Evolutionary conservation across 768 basidiomycete genomes (phyloP), one percentile per base, ranked within the genome.

Genomic region (Phlebiopsis gigantea): DNA sequence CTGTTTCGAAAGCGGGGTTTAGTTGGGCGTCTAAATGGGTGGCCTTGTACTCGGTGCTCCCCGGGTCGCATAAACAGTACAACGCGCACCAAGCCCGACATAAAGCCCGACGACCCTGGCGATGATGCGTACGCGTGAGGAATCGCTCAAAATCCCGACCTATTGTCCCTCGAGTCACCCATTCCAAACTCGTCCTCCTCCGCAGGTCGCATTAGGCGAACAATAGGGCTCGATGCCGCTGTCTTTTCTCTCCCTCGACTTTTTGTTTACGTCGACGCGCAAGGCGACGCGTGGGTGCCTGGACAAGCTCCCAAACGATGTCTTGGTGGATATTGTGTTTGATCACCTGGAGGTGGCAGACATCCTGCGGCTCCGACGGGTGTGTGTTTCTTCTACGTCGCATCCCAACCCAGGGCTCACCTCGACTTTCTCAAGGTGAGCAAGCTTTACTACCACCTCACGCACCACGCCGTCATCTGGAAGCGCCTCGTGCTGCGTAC

Each of bases 391-490:
- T 30, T n/a, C n/a, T n/a, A n/a, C n/a, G n/a, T n/a, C n/a, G n/a
- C n/a, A n/a, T n/a, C n/a, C n/a, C n/a, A n/a, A n/a, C n/a, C n/a
- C n/a, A n/a, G n/a, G n/a, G n/a, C n/a, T n/a, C n/a, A n/a, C n/a
- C n/a, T n/a, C n/a, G n/a, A n/a, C n/a, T n/a, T n/a, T n/a, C n/a
- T n/a, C 31, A 24, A 86, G 87, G 80, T 82, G 26, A 81, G 76
- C 72, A 83, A 77, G 61, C 65, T 76, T 3, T 82, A 83, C 61
- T 86, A 80, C 62, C 68, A 82, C 31, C 73, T 88, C 56, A 86
- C 85, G 0, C 83, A 88, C 56, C 80, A 87, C 61, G 79, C 85
- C 15, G 69, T 80, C 43, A 80, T 88, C 34, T 88, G 87, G 87
- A 85, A 84, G 66, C 79, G 79, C 17, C 80, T 85, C 58, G 69